Percentiles rank a stretch among this genome's conserved stretches.
These are phyloP conservation scores for Boletus pseudopeckii DNA, from an alignment of 768 basidiomycete genomes.

Conservation along the genomic window DNA sequence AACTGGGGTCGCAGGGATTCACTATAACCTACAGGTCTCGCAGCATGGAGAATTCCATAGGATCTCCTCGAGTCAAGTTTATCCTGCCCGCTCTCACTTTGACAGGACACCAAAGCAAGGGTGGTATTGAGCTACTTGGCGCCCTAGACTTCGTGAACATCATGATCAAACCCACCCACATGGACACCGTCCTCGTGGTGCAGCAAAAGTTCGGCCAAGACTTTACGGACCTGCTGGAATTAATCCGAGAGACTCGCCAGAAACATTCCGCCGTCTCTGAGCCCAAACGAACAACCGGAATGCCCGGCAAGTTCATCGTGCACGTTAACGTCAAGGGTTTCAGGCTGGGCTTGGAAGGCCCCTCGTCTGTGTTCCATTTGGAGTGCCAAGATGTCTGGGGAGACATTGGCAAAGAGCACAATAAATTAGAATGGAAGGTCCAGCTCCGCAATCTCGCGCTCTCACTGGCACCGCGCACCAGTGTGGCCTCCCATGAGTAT, in stretches of 20 bases:
- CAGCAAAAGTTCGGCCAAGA: constrained; percentile 90
- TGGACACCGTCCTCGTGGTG: constrained; percentile 79
- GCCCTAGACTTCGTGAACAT: constrained; percentile 68
- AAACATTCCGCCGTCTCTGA: constrained; percentile 17
- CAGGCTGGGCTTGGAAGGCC: constrained; percentile 72
- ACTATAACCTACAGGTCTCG: constrained; percentile 51
- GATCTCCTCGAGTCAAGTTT: constrained; percentile 55
- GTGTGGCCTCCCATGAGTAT: constrained; percentile 32
- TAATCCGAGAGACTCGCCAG: constrained; percentile 60
- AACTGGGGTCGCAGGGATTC: constrained; percentile 58
- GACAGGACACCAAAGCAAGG: constrained; percentile 53
- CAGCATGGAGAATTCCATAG: constrained; percentile 30
- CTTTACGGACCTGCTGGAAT: constrained; percentile 71
- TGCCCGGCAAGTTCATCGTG: constrained; percentile 39
- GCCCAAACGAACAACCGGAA: constrained; percentile 10
- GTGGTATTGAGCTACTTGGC: constrained; percentile 48
- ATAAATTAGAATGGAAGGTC: constrained; percentile 60
- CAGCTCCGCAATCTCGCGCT: constrained; percentile 72
- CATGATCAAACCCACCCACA: constrained; percentile 75
- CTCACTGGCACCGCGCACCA: constrained; percentile 69
- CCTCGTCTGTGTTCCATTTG: constrained; percentile 66
- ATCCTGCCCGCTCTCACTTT: constrained; percentile 63
- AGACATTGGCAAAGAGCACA: constrained; percentile 43
- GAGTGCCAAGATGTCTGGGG: constrained; percentile 76
- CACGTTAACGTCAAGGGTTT: constrained; percentile 75